Evolutionary conservation across 108 stramenopile genomes (phyloP).

Genomic region (Cyclotella baltica): DNA sequence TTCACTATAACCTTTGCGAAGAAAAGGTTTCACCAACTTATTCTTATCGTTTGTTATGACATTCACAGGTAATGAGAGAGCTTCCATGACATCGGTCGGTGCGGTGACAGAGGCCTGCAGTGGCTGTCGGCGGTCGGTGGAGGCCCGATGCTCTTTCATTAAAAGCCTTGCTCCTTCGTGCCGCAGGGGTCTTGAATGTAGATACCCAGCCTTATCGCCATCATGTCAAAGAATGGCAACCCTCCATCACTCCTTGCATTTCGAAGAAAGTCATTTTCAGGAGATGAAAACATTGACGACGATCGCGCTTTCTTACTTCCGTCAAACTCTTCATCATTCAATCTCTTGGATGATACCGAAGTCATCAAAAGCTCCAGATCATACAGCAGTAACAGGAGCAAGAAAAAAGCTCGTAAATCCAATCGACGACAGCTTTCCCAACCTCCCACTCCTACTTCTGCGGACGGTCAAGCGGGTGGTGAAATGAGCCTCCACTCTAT

Average conservation of each 20-base stretch:
- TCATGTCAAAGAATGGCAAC: not conserved
- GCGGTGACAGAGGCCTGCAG: too few species aligned
- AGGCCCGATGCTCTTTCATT: too few species aligned
- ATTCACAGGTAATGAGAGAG: too few species aligned
- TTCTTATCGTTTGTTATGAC: too few species aligned
- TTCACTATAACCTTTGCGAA: too few species aligned
- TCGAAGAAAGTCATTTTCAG: not conserved
- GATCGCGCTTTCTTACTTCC: slow-evolving; percentile 19
- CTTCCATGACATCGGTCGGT: too few species aligned
- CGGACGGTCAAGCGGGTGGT: not conserved
- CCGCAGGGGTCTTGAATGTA: too few species aligned
- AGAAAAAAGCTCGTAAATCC: not conserved
- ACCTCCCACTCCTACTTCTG: not conserved
- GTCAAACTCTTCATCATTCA: slow-evolving; percentile 22
- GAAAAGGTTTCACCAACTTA: too few species aligned
- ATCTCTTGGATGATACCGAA: slow-evolving; percentile 7
- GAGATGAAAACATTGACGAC: slow-evolving; percentile 6
- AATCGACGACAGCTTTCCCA: too few species aligned
- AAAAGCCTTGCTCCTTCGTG: too few species aligned
- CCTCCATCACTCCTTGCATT: slow-evolving; percentile 2
- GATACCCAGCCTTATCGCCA: too few species aligned
- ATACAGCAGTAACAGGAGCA: not conserved
- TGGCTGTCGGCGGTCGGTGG: too few species aligned
- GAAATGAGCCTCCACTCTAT: not conserved
- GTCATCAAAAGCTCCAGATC: slow-evolving; percentile 4